Percentiles rank a stretch among this genome's conserved stretches.
These are phyloP conservation scores for Eucalyptus cloeziana DNA, from an alignment of 345 rosid genomes.

Conservation along the genomic window DNA sequence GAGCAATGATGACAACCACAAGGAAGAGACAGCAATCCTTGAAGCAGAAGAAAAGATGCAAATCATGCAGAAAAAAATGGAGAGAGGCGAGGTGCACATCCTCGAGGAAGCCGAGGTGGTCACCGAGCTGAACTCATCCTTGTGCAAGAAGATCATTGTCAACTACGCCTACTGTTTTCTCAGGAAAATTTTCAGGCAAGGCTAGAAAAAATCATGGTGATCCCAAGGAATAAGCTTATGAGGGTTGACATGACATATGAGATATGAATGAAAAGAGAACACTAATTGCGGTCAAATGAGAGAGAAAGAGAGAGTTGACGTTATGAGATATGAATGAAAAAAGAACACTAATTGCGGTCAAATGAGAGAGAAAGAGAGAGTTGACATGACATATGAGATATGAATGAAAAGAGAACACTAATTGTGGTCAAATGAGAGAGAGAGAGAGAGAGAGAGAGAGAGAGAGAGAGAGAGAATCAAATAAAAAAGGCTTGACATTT, in stretches of 20 bases:
- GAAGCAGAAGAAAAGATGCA: slow-evolving; percentile 54
- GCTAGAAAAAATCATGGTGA: slow-evolving; percentile 40
- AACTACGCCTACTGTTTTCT: slow-evolving; percentile 42
- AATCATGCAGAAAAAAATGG: slow-evolving; percentile 42
- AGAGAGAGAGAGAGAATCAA: neutral
- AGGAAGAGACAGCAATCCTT: slow-evolving; percentile 21
- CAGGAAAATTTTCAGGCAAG: slow-evolving; percentile 55
- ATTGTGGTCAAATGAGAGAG: too few species aligned
- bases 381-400: too few species aligned
- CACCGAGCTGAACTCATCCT: slow-evolving; percentile 31
- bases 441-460: too few species aligned
- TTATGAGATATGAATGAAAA: too few species aligned
- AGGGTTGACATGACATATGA: slow-evolving; percentile 86
- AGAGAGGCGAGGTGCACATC: slow-evolving; percentile 53
- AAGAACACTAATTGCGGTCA: too few species aligned
- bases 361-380: too few species aligned
- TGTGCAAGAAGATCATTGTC: slow-evolving; percentile 50
- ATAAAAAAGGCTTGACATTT: too few species aligned
- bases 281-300: neutral
- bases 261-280: slow-evolving; percentile 16
- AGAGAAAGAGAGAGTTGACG: neutral
- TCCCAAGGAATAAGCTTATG: slow-evolving; percentile 49
- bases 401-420: too few species aligned
- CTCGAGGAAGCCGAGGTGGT: slow-evolving; percentile 59
- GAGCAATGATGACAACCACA: slow-evolving; percentile 1